These are phyloP conservation scores for Drechslera avenae DNA, from an alignment of 2,329 filamentous ascomycete species.

Conservation along the genomic window DNA sequence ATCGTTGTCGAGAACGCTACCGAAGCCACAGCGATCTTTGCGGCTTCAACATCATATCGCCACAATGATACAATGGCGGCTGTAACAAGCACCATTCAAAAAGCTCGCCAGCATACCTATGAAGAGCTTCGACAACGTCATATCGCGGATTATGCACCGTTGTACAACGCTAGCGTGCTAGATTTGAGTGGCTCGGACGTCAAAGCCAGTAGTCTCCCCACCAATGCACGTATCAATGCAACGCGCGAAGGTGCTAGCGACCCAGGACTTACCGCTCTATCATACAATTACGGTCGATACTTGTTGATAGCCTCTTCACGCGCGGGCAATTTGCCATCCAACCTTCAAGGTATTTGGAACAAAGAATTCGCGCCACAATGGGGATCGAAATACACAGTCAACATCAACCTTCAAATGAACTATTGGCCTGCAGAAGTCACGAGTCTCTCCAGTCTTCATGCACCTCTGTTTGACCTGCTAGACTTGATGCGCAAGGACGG, in stretches of 20 bases:
- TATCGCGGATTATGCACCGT: conserved; percentile 36
- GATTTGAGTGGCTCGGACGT: neutral
- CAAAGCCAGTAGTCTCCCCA: conserved; percentile 3
- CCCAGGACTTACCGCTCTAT: conserved; percentile 37
- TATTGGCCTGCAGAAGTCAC: conserved; percentile 51
- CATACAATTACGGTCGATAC: conserved; percentile 50
- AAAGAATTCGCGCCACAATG: conserved; percentile 50
- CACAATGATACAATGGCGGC: conserved; percentile 30
- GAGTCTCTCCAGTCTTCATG: conserved; percentile 45
- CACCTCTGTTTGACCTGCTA: conserved; percentile 51
- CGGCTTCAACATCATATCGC: conserved; percentile 51
- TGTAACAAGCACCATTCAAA: conserved; percentile 31
- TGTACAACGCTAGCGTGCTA: conserved; percentile 13
- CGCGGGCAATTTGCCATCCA: conserved; percentile 48
- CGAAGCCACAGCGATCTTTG: conserved; percentile 46
- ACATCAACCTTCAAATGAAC: conserved; percentile 61
- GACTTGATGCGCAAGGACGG: conserved; percentile 46
- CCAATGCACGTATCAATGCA: conserved; percentile 5
- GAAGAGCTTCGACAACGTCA: conserved; percentile 37
- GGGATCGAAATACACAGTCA: conserved; percentile 58
- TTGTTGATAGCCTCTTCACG: conserved; percentile 46
- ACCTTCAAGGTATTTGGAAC: conserved; percentile 56
- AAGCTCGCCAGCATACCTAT: conserved; percentile 23
- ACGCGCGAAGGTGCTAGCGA: conserved; percentile 11
- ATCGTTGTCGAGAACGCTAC: conserved; percentile 35